Evolutionary conservation across 768 basidiomycete species (phyloP).

Genomic region (Crepidotus variabilis): DNA sequence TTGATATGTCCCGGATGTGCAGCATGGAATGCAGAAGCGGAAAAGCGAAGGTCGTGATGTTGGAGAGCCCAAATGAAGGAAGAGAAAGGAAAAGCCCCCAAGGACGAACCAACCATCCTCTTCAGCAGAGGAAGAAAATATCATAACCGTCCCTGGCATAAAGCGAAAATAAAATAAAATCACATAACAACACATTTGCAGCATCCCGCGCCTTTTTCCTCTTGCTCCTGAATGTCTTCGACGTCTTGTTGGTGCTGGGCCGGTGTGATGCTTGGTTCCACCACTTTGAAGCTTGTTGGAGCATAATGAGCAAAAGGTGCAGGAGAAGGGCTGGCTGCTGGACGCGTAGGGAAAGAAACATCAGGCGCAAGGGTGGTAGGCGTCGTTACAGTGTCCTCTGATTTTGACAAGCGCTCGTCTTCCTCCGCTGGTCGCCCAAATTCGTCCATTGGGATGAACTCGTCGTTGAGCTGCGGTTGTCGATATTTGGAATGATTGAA

Average conservation of each 20-base stretch:
- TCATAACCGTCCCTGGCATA: no score
- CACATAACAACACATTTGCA: constrained; percentile 5
- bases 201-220: constrained; percentile 1
- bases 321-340: constrained; percentile 44
- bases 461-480: constrained; percentile 33
- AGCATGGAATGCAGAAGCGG: background rate
- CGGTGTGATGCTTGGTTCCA: background rate
- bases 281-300: constrained; percentile 12
- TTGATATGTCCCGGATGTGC: background rate
- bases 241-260: background rate
- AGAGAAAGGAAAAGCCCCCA: background rate
- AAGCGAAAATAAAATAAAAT: background rate
- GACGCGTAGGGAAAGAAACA: constrained; percentile 22
- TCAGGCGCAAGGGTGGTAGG: constrained; percentile 21
- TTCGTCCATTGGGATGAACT: constrained; percentile 57
- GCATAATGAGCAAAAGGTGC: constrained; percentile 60
- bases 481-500: constrained; percentile 68
- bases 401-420: constrained; percentile 4
- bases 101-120: background rate
- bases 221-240: background rate
- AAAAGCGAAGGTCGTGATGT: background rate
- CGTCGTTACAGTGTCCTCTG: constrained; percentile 18
- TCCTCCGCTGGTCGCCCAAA: constrained; percentile 40
- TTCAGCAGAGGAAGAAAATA: no score
- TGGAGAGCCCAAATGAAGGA: background rate